These are phyloP conservation scores for Lepidium campestre DNA, from an alignment of 441 rosid genomes.

Conservation along the genomic window DNA sequence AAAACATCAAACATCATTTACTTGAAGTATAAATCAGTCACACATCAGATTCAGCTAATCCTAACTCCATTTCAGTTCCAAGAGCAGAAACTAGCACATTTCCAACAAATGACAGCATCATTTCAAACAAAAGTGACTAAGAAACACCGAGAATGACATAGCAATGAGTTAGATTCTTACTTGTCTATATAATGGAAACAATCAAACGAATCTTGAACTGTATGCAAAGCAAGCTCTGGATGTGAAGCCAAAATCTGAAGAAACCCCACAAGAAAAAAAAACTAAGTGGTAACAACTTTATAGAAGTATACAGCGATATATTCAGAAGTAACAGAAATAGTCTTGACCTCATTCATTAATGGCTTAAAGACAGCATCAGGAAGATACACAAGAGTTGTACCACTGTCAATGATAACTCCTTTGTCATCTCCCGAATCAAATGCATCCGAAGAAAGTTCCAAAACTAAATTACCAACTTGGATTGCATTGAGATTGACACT, in stretches of 20 bases:
- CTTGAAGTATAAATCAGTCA: neutral
- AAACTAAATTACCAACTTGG: conserved; percentile 56
- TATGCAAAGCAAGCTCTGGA: conserved; percentile 46
- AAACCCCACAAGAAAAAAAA: neutral
- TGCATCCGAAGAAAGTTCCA: conserved; percentile 49
- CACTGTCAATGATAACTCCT: conserved; percentile 89
- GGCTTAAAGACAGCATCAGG: conserved; percentile 50
- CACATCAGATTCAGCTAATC: neutral
- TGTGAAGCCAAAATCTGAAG: conserved; percentile 51
- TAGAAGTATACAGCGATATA: neutral
- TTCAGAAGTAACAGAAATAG: neutral
- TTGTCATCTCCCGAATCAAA: conserved; percentile 47
- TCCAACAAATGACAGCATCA: neutral
- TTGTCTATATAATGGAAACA: conserved; percentile 56
- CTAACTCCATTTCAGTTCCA: neutral
- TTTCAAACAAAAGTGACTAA: neutral
- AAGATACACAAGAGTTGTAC: conserved; percentile 88
- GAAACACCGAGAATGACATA: neutral
- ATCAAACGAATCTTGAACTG: conserved; percentile 61
- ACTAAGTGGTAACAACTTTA: neutral
- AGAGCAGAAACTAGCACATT: neutral
- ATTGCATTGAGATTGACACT: conserved; percentile 64
- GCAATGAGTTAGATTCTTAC: conserved; percentile 38
- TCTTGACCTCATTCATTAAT: conserved; percentile 43
- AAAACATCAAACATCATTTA: neutral